These are phyloP conservation scores for Hordeum marinum DNA, from an alignment of 176 grass and related monocot species.

Conservation along the genomic window DNA sequence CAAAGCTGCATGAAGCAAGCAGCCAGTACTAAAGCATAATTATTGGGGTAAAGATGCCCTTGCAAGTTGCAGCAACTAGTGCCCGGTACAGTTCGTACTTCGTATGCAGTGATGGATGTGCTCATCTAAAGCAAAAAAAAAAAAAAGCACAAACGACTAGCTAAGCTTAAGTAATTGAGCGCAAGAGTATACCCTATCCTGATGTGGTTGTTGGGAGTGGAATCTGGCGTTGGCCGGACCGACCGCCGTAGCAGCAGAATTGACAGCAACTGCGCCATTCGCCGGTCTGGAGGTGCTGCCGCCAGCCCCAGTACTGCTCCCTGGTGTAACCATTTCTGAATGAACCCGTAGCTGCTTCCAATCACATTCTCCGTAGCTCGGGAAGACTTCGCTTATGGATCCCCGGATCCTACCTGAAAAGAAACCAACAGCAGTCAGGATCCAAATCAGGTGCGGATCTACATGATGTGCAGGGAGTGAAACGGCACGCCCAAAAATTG, in stretches of 20 bases:
- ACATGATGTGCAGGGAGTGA: background rate
- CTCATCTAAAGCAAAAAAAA: constrained; percentile 48
- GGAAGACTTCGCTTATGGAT: constrained; percentile 22
- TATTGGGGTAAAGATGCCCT: constrained; percentile 26
- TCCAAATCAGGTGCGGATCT: constrained; percentile 21
- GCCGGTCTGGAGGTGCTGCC: constrained; percentile 12
- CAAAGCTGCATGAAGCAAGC: constrained; percentile 1
- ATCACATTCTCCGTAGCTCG: constrained; percentile 28
- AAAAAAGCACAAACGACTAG: constrained; percentile 35
- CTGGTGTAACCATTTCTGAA: constrained; percentile 32
- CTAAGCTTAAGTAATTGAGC: constrained; percentile 12
- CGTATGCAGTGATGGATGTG: constrained; percentile 29
- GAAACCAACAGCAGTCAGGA: constrained; percentile 11
- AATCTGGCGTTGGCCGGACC: constrained; percentile 54
- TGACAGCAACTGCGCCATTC: constrained; percentile 55
- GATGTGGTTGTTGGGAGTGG: constrained; percentile 43
- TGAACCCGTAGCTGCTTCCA: background rate
- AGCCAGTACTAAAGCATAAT: constrained; percentile 25
- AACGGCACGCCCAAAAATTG: background rate
- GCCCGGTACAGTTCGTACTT: constrained; percentile 35
- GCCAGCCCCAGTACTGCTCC: constrained; percentile 40
- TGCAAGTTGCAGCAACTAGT: constrained; percentile 37
- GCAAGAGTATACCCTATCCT: constrained; percentile 52
- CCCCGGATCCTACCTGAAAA: constrained; percentile 22
- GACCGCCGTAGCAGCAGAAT: constrained; percentile 49